These are phyloP conservation scores for Fistulinella cinereoalba DNA, from an alignment of 1,284 basidiomycete genomes.

Conservation along the genomic window DNA sequence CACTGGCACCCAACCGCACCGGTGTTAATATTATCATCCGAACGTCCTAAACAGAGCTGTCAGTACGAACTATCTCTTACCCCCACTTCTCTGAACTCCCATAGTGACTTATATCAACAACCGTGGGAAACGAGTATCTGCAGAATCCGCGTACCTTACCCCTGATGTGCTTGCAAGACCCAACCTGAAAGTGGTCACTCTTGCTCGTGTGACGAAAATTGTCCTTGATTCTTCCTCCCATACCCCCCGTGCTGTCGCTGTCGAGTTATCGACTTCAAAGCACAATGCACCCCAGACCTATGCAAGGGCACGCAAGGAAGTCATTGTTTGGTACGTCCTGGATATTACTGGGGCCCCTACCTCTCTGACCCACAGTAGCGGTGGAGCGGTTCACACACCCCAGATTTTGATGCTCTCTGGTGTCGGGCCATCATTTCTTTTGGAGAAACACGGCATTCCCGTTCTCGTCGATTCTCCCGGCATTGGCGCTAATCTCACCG, in stretches of 20 bases:
- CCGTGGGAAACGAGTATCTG: conserved; percentile 52
- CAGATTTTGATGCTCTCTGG: conserved; percentile 73
- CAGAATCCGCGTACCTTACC: conserved; percentile 65
- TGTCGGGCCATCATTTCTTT: conserved; percentile 56
- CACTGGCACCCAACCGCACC: background rate
- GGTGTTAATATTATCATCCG: background rate
- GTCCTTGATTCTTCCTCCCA: conserved; percentile 50
- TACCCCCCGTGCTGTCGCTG: conserved; percentile 52
- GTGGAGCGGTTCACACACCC: conserved; percentile 62
- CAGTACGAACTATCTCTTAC: conserved; percentile 5
- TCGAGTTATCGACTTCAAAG: conserved; percentile 48
- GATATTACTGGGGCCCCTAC: too few species aligned
- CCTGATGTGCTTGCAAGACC: conserved; percentile 55
- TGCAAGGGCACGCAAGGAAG: conserved; percentile 52
- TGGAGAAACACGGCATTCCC: conserved; percentile 48
- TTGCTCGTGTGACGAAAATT: conserved; percentile 53
- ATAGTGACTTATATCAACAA: conserved; percentile 62
- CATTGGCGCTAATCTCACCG: conserved; percentile 58
- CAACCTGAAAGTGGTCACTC: conserved; percentile 58
- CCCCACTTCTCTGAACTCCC: conserved; percentile 1
- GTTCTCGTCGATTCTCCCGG: conserved; percentile 54
- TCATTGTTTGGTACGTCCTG: conserved; percentile 53
- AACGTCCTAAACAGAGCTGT: conserved; percentile 36
- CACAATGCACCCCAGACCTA: conserved; percentile 32
- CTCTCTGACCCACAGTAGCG: conserved; percentile 37